A percentile compares a stretch with the other conserved stretches of the same genome.
phyloP scores from a whole-genome alignment of 352 stramenopile species.

The Globisporangium recalcitrans region DNA sequence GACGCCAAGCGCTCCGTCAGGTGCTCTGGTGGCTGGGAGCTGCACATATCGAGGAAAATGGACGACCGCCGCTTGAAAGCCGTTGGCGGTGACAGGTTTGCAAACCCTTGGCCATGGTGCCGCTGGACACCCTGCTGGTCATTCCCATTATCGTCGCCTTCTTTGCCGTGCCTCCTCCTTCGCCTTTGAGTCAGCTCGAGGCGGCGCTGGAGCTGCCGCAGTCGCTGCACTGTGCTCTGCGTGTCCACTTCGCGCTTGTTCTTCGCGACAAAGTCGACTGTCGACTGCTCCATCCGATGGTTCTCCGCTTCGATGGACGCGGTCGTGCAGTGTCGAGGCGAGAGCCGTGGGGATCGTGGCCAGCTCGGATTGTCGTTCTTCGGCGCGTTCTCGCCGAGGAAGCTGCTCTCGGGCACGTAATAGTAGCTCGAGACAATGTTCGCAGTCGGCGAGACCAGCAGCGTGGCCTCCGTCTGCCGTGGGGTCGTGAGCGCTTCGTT shows the following conservation, averaged over 20 bases:
- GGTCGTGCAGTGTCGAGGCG: conserved; percentile 17
- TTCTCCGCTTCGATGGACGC: conserved; percentile 5
- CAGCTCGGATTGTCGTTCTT: conserved; percentile 35
- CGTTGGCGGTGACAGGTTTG: background rate
- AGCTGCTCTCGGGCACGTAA: conserved; percentile 38
- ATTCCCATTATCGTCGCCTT: background rate
- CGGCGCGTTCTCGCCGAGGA: conserved; percentile 19
- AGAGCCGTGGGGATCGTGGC: conserved; percentile 36
- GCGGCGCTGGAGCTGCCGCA: background rate
- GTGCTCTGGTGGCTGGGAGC: background rate
- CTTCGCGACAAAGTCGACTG: conserved; percentile 22
- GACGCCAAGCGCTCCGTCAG: background rate
- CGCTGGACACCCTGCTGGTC: background rate
- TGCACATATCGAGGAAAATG: conserved; percentile 25
- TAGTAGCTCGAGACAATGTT: conserved; percentile 62
- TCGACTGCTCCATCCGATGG: conserved; percentile 15
- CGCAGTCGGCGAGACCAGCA: conserved; percentile 28
- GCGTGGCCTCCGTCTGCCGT: conserved; percentile 26
- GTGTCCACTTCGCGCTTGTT: conserved; percentile 27
- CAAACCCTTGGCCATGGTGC: background rate
- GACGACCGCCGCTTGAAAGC: conserved; percentile 30
- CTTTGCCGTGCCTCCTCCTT: conserved; percentile 2
- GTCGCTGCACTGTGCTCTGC: conserved; percentile 23
- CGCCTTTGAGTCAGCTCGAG: background rate
- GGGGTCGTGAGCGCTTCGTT: conserved; percentile 33